Conservation (phyloP, 2,329 filamentous ascomycete genomes). For the Didymosphaeria variabile region DNA sequence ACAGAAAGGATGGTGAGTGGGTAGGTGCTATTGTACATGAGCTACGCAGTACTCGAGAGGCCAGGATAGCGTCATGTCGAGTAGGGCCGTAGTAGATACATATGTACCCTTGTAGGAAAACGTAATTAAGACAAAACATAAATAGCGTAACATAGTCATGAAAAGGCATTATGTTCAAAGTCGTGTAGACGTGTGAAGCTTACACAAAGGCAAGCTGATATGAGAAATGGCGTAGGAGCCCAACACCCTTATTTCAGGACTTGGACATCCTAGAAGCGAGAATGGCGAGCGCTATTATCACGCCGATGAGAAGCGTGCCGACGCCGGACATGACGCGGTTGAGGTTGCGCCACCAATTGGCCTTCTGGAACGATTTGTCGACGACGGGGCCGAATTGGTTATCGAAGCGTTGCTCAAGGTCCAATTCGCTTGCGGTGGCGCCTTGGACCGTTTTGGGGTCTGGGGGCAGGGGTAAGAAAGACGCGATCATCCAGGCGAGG, state of each 20-base stretch:
- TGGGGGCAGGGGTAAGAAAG: slow-evolving; percentile 75
- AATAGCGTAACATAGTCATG: slow-evolving; percentile 30
- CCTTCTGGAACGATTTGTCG: slow-evolving; percentile 64
- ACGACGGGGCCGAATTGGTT: slow-evolving; percentile 56
- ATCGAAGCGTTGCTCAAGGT: slow-evolving; percentile 56
- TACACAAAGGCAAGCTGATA: slow-evolving; percentile 12
- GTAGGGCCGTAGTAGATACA: slow-evolving; percentile 19
- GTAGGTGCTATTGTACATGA: slow-evolving; percentile 32
- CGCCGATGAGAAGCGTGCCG: slow-evolving; percentile 63
- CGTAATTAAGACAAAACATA: slow-evolving; percentile 42
- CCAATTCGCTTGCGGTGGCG: slow-evolving; percentile 50
- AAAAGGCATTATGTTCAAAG: slow-evolving; percentile 24
- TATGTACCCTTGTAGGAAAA: slow-evolving; percentile 24
- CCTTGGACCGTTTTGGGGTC: slow-evolving; percentile 62
- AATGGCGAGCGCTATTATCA: slow-evolving; percentile 55
- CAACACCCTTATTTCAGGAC: not conserved
- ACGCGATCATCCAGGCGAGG: slow-evolving; percentile 80
- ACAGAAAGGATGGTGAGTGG: slow-evolving; percentile 15
- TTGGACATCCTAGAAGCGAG: slow-evolving; percentile 47
- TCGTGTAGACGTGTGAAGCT: slow-evolving; percentile 17
- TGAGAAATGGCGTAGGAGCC: not conserved
- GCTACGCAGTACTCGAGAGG: slow-evolving; percentile 28
- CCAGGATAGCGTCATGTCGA: slow-evolving; percentile 31
- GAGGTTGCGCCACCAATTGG: slow-evolving; percentile 70
- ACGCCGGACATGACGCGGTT: slow-evolving; percentile 69